Base-by-base conservation (phyloP, 2,329 filamentous ascomycete genomes). In the Cryphonectria japonica region DNA sequence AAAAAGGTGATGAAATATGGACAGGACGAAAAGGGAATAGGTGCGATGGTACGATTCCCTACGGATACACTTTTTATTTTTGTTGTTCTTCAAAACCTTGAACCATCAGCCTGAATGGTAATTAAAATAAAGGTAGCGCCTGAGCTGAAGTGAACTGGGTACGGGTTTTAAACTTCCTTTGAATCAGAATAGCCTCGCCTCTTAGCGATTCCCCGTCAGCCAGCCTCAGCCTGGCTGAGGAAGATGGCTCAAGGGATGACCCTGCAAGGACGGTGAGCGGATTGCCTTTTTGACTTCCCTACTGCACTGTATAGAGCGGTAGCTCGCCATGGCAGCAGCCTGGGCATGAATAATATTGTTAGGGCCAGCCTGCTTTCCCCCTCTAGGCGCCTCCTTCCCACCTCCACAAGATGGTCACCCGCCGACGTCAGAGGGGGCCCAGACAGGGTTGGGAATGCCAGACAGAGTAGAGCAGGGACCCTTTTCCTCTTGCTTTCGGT, bases 101-200 rank as follows among this genome's bases (percentile, higher is more conserved):
- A 32, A 32, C 26, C 14, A 32, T 34, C 14, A 9, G 26, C 29
- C 54, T 59, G 54, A 8, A 32, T 59, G 13, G 26, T 19, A 16
- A 3, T 34, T 29, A 32, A 32, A 16, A 7, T 34, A 29, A 14
- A 19, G n/a, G 29, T 13, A 26, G 54, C 26, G 29, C 2, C 46
- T 50, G 46, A n/a, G 19, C 5, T n/a, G 46, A 50, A n/a, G 0
- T n/a, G 7, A n/a, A 50, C 14, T 19, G 29, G 19, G 19, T 59
- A 16, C 8, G 14, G 26, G 16, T 32, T 19, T 59, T 59, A 16
- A 32, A 32, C 29, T 59, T 59, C 14, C 34, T 34, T 59, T 32
- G 54, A 59, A 59, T 34, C 29, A 57, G 13, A 32, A 59, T 29
- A 32, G 52, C 52, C 52, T 57, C 59, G 59, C 59, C 59, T 61